Evolutionary conservation across 345 rosid species (phyloP).

Genomic region (Erodium maritimum): DNA sequence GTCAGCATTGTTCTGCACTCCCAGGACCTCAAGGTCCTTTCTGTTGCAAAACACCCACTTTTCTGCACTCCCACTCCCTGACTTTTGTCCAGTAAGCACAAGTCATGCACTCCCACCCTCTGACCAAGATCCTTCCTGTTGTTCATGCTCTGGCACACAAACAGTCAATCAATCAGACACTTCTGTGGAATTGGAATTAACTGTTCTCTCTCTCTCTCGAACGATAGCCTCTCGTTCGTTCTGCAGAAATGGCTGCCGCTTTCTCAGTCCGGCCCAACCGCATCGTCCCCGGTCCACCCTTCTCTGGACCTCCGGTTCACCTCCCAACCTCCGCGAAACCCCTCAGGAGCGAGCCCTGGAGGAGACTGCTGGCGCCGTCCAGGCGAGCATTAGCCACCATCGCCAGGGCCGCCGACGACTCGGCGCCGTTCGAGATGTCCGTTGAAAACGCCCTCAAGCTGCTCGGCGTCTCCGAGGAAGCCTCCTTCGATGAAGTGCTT

Average conservation of each 20-base stretch:
- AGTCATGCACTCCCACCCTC: no score
- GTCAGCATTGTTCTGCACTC: no score
- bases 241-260: conserved; percentile 50
- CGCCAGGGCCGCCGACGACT: conserved; percentile 64
- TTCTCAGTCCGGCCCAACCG: conserved; percentile 66
- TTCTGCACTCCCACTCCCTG: no score
- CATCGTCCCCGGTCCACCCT: conserved; percentile 26
- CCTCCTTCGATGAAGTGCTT: conserved; percentile 89
- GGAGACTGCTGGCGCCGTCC: conserved; percentile 17
- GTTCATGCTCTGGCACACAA: no score
- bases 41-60: no score
- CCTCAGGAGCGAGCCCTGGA: conserved; percentile 28
- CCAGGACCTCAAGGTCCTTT: no score
- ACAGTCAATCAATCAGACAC: background rate
- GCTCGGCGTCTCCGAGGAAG: conserved; percentile 74
- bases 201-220: background rate
- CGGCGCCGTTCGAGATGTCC: conserved; percentile 86
- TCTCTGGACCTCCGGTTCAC: conserved; percentile 20
- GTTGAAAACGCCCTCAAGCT: conserved; percentile 89
- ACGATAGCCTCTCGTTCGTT: conserved; percentile 11
- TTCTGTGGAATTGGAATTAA: no score
- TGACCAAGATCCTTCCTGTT: no score
- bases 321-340: conserved; percentile 9
- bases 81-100: no score
- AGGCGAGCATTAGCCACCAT: conserved; percentile 26